These are phyloP conservation scores for Chalciporus sphaerocephalus DNA, from an alignment of 768 basidiomycete genomes.

Conservation along the genomic window DNA sequence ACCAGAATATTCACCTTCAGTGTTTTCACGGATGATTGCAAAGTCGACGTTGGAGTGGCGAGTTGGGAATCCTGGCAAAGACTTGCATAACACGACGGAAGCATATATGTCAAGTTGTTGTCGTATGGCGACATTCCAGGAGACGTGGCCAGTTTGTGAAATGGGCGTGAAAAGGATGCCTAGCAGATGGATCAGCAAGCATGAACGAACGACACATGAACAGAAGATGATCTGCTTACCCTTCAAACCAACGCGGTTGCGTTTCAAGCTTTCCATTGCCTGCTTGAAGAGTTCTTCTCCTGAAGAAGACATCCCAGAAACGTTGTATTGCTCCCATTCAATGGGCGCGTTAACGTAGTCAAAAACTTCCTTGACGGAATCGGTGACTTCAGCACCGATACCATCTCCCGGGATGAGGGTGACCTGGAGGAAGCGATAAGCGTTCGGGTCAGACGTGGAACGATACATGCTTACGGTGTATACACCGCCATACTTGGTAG, in stretches of 20 bases:
- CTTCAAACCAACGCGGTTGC: constrained; percentile 97
- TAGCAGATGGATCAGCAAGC: constrained; percentile 30
- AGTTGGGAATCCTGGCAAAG: constrained; percentile 92
- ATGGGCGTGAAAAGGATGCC: constrained; percentile 99
- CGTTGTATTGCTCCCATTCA: constrained; percentile 98
- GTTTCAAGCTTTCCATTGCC: constrained; percentile 96
- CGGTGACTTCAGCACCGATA: constrained; percentile 94
- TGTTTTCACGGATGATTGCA: constrained; percentile 99
- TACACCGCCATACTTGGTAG: constrained; percentile 89
- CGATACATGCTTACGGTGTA: constrained; percentile 62
- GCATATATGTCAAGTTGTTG: constrained; percentile 99
- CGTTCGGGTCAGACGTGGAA: constrained; percentile 4
- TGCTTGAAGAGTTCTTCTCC: constrained; percentile 95
- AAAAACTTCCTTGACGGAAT: constrained; percentile 99
- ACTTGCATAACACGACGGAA: constrained; percentile 97
- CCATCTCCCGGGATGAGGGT: constrained; percentile 98
- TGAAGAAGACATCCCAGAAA: constrained; percentile 91
- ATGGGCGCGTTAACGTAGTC: constrained; percentile 97
- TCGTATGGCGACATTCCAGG: constrained; percentile 99
- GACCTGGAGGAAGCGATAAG: constrained; percentile 51
- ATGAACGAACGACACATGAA: not conserved
- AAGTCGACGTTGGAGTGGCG: constrained; percentile 97
- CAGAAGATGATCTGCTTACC: constrained; percentile 44
- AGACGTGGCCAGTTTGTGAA: constrained; percentile 93
- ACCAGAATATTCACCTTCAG: constrained; percentile 99